phyloP scores from a whole-genome alignment of 768 basidiomycete species.

The Kwoniella europaea region DNA sequence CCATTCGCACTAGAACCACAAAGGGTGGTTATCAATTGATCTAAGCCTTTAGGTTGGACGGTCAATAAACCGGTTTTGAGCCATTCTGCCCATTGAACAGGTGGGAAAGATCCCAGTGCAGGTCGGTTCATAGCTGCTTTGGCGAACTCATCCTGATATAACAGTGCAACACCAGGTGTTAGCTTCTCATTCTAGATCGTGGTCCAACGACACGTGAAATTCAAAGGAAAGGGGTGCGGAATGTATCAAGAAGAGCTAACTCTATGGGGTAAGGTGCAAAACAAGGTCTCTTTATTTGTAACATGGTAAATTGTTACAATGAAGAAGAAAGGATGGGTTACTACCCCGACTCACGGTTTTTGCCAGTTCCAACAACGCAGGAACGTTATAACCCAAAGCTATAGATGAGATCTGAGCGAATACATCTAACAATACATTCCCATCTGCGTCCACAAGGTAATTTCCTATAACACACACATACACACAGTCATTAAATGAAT shows the following conservation, averaged over 20 bases:
- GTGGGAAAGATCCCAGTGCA: conserved; percentile 60
- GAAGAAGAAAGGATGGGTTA: background rate
- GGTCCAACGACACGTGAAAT: background rate
- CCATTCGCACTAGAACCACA: conserved; percentile 54
- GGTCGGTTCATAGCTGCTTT: conserved; percentile 59
- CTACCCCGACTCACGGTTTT: conserved; percentile 38
- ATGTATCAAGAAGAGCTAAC: background rate
- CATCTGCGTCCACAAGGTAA: conserved; percentile 61
- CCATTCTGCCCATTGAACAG: conserved; percentile 50
- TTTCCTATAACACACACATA: conserved; percentile 43
- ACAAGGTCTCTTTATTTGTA: background rate
- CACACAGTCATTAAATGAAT: too few species aligned
- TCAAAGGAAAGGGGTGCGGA: background rate
- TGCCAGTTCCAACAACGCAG: conserved; percentile 51
- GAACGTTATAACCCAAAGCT: conserved; percentile 58
- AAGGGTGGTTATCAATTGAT: conserved; percentile 58
- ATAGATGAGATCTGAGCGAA: conserved; percentile 60
- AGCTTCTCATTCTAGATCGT: background rate
- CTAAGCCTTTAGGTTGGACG: conserved; percentile 59
- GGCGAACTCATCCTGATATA: conserved; percentile 55
- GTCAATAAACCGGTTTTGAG: conserved; percentile 56
- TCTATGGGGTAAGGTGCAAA: background rate
- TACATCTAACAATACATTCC: conserved; percentile 60
- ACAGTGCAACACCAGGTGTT: background rate
- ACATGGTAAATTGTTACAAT: background rate